These are phyloP conservation scores for Deuterostichococcus epilithicus DNA, from an alignment of 139 green algal species.

Conservation along the genomic window DNA sequence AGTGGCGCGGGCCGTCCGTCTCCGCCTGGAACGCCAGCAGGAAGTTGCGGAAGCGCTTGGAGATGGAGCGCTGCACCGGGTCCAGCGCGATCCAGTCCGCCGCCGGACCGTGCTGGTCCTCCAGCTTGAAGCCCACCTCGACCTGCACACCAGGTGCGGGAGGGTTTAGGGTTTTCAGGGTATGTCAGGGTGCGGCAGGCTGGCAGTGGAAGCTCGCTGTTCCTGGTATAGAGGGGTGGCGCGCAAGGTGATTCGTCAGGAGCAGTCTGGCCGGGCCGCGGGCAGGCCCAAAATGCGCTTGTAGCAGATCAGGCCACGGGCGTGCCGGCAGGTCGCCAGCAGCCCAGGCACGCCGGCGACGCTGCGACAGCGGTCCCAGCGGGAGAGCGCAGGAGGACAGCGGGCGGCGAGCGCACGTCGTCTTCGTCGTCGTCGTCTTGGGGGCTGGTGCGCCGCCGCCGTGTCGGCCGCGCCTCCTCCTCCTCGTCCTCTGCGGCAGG, in stretches of 20 bases:
- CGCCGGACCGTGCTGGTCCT: slow-evolving; percentile 53
- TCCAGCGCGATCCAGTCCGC: slow-evolving; percentile 63
- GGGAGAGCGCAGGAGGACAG: neutral
- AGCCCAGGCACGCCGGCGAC: no score
- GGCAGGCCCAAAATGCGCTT: no score
- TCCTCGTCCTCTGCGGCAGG: slow-evolving; percentile 28
- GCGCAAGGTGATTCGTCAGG: neutral
- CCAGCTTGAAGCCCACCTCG: slow-evolving; percentile 49
- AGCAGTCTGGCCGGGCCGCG: no score
- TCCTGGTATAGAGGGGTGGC: neutral
- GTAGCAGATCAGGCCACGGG: no score
- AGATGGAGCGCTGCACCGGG: slow-evolving; percentile 50
- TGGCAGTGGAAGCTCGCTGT: no score
- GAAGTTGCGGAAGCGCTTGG: slow-evolving; percentile 60
- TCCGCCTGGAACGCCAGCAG: slow-evolving; percentile 58
- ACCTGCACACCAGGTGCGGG: no score
- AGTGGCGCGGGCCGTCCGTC: slow-evolving; percentile 43
- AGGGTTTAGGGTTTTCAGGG: no score
- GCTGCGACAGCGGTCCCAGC: no score
- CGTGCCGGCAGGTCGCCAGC: no score
- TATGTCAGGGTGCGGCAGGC: no score
- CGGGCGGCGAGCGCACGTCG: slow-evolving; percentile 16
- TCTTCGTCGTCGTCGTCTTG: slow-evolving; percentile 46
- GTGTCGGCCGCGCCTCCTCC: slow-evolving; percentile 34
- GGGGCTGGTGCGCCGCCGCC: slow-evolving; percentile 45